Evolutionary conservation across 2,329 filamentous ascomycete genomes (phyloP), one percentile per base, ranked within the genome.

Genomic region (Emergomyces orientalis): DNA sequence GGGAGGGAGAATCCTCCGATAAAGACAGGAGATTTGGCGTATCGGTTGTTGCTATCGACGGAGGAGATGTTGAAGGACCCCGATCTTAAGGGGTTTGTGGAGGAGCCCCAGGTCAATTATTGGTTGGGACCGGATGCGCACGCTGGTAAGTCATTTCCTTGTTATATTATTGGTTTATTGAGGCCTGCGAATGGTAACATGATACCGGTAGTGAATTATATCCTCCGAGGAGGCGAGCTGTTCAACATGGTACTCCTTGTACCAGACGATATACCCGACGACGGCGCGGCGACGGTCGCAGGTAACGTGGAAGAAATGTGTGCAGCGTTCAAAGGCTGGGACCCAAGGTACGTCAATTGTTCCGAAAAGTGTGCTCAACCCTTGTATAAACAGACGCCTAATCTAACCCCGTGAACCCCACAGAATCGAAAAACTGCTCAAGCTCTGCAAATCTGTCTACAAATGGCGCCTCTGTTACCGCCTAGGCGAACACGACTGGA

Each of bases 181-280:
- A 22, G 7, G 25, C 9, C 1, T 37, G 19, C n/a, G 30, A 57
- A 3, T 39, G 22, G 0, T 67, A 60, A 66, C 47, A 39, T 5
- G 37, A 22, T 47, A 3, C 13, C 67, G 14, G 13, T 37, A 72
- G 82, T 85, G 0, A 82, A 80, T 0, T 89, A 88, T 70, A 84
- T 84, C 0, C 73, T 89, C 60, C 79, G 84, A 0, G 79, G 75
- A 0, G 84, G 85, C 0, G 74, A 75, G 0, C 79, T 84, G 74
- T 85, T 82, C 66, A 88, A 87, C 62, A 79, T 89, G 37, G 86
- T 88, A 0, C 74, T 88, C 0, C 76, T 88, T 0, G 81, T 84
- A 0, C 86, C 87, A 0, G 86, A 89, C 66, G 81, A 88, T 66
- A 74, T 88, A 0, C 83, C 84, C 0, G 74, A 78, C 5, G 79